Evolutionary conservation across 129 eudicot genomes (phyloP).

Genomic region (Tanacetum coccineum): DNA sequence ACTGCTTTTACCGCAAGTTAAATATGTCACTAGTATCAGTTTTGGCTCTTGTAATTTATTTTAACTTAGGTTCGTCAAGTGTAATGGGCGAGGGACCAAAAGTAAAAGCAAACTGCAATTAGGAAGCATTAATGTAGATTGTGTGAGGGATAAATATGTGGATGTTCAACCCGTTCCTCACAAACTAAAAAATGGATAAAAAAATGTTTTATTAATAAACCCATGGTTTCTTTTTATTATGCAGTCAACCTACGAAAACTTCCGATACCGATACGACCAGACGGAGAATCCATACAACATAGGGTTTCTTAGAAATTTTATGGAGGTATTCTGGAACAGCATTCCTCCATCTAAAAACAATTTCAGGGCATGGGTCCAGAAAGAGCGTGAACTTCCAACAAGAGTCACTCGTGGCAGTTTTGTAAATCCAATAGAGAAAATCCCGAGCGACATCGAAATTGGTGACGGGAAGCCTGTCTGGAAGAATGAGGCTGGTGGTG

Average conservation of each 20-base stretch:
- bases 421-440: slow-evolving; percentile 34
- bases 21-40: too few relatives aligned
- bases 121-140: too few relatives aligned
- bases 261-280: slow-evolving; percentile 57
- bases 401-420: slow-evolving; percentile 34
- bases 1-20: too few relatives aligned
- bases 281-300: slow-evolving; percentile 54
- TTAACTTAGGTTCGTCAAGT: too few relatives aligned
- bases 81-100: too few relatives aligned
- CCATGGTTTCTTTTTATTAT: slow-evolving; percentile 1
- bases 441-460: slow-evolving; percentile 39
- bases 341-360: slow-evolving; percentile 69
- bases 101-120: too few relatives aligned
- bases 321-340: slow-evolving; percentile 53
- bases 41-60: too few relatives aligned
- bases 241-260: slow-evolving; percentile 77
- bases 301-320: slow-evolving; percentile 54
- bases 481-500: slow-evolving; percentile 37
- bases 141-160: too few relatives aligned
- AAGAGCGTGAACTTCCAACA: slow-evolving; percentile 38
- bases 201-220: too few relatives aligned
- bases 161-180: too few relatives aligned
- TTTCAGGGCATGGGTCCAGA: slow-evolving; percentile 49
- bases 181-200: too few relatives aligned
- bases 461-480: slow-evolving; percentile 42